Evolutionary conservation across 305 asterid species (phyloP), one percentile per base, ranked within the genome.

Genomic region (Solanum hybrid): DNA sequence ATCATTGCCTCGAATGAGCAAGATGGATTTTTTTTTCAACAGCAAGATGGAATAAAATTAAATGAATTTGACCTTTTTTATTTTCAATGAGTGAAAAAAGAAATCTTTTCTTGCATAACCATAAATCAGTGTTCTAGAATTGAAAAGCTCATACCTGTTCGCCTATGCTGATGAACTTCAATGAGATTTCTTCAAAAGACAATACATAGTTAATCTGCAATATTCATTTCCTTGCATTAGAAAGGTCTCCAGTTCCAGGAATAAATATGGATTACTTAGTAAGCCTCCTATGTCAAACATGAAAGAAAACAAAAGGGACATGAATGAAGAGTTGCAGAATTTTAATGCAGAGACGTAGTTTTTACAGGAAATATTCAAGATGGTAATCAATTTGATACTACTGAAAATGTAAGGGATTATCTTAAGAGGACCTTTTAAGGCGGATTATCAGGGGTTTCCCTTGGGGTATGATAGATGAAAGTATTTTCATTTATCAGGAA

Each of bases 151-250:
- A 89, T 93, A 97, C 99, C 99, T 97, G 99, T 92, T 97, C 99
- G 8, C 99, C 95, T 71, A 96, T 96, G 97, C 96, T 93, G 89
- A 97, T 96, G 92, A 97, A 97, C 96, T 95, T 97, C 96, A 97
- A 92, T 22, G 98, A 93, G 92, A 96, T 96, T 95, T 96, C 99
- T 92, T 97, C 99, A 93, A 97, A 96, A 91, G 99, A 96, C 89
- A 97, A 89, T 33, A 95, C 95, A 94, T 95, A 97, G 91, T 95
- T 96, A 89, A 97, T 96, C 99, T 97, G 98, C 96, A 93, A 93
- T 90, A 91, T 51, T 91, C 73, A 92, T 76, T 89, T 89, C 90
- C 86, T 39, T 89, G 90, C 57, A 90, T 94, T 89, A 94, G 51
- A 77, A 91, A 87, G 90, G 57, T 75, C 86, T 31, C 89, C 89